These are phyloP conservation scores for Urochloa ruziziensis DNA, from an alignment of 176 grass and related monocot species.

Conservation along the genomic window DNA sequence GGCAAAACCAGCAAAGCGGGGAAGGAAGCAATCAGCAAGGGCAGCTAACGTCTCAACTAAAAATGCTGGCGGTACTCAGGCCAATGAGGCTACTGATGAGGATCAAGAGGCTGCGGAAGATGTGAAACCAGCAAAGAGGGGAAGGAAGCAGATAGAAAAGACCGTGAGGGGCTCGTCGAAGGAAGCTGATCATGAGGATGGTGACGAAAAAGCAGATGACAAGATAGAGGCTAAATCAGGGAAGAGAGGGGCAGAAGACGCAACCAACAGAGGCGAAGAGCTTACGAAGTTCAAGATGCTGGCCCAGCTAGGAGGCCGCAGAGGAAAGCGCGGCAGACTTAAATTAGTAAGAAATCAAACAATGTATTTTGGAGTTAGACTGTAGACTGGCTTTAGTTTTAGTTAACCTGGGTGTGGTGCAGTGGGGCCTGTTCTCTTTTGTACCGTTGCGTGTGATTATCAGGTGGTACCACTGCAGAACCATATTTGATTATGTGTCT, in stretches of 20 bases:
- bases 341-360: background rate
- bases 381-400: background rate
- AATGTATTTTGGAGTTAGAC: background rate
- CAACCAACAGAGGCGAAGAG: background rate
- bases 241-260: background rate
- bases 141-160: background rate
- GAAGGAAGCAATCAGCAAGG: conserved; percentile 10
- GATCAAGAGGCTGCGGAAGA: background rate
- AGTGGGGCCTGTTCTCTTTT: too few relatives aligned
- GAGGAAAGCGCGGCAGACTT: conserved; percentile 1
- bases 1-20: background rate
- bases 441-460: too few relatives aligned
- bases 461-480: background rate
- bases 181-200: background rate
- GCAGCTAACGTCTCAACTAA: background rate
- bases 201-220: background rate
- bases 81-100: background rate
- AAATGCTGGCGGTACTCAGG: background rate
- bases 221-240: background rate
- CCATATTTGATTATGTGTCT: background rate
- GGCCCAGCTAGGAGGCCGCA: background rate
- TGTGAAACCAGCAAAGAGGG: background rate
- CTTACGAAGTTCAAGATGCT: background rate
- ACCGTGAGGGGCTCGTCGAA: background rate
- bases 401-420: background rate